phyloP scores from a whole-genome alignment of 495 filamentous ascomycete genomes.

The Friedmanniomyces simplex region DNA sequence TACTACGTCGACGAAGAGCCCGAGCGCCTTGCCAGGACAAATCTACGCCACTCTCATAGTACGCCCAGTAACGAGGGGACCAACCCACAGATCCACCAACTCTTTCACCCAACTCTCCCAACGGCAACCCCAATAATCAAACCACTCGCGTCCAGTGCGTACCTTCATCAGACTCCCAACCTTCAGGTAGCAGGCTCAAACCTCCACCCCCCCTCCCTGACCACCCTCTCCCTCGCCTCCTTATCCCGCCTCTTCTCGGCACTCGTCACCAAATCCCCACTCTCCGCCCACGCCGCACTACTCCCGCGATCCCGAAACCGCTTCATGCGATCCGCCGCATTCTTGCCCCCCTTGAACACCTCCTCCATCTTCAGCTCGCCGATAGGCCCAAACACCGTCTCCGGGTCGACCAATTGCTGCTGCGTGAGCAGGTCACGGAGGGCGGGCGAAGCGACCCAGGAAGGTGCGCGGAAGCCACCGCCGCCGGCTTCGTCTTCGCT shows the following conservation, averaged over 20 bases:
- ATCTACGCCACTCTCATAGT: no score
- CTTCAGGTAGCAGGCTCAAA: constrained; percentile 8
- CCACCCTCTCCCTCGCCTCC: constrained; percentile 68
- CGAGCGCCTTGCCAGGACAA: no score
- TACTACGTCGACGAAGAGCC: no score
- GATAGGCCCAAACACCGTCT: constrained; percentile 81
- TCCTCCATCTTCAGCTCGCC: constrained; percentile 85
- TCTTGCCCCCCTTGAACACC: constrained; percentile 61
- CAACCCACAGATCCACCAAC: no score
- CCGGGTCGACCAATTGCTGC: constrained; percentile 77
- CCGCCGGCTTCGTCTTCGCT: constrained; percentile 43
- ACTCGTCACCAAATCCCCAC: constrained; percentile 69
- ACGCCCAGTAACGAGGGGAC: no score
- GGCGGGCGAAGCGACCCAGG: constrained; percentile 77
- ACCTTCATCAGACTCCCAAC: not conserved
- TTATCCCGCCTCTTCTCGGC: constrained; percentile 76
- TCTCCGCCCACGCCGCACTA: constrained; percentile 82
- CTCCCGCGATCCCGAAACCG: constrained; percentile 80
- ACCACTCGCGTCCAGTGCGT: no score
- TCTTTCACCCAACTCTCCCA: no score
- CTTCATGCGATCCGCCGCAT: constrained; percentile 60
- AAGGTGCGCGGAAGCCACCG: constrained; percentile 47
- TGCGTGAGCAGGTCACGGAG: constrained; percentile 56
- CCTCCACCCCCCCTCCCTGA: constrained; percentile 76
- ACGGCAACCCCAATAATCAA: no score